Base-by-base conservation (phyloP, 1,139 yeast genomes). In the Geotrichum aggregatum region DNA sequence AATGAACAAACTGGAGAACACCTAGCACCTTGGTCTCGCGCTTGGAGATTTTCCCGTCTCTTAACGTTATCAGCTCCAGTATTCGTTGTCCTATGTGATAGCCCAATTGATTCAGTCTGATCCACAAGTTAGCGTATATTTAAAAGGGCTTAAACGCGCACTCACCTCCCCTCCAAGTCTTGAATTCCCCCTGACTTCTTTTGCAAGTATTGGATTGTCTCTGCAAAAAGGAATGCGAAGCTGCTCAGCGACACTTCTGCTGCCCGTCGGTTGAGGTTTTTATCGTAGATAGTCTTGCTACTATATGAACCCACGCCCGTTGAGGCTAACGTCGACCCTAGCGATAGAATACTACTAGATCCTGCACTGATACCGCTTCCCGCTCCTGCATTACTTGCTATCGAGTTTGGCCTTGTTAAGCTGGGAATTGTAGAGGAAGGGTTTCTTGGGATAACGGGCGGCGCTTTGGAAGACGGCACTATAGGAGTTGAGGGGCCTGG, bases 1-100 rank as follows among this genome's bases (percentile, higher is more conserved):
- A 81, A 62, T 88, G 92, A 11, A 92, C 80, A 66, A 87, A 88
- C 63, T 91, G 96, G 51, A 92, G 71, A 19, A 88, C 78, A 48
- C 89, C 96, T 24, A 92, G 75, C 1, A 89, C 76, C 57, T 77
- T 80, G 26, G 80, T 78, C 61, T 87, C 95, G 61, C 98, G 74
- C 60, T 80, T 81, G 28, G 84, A 79, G 44, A 73, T 70, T 62
- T 84, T 84, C n/a, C 92, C 87, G 58, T 78, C 81, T 56, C 88
- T 71, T 42, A 82, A 66, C 26, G 82, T 76, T 8, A 78, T 70
- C 57, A 84, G 66, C 61, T 84, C 91, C 31, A 83, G 66, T 41
- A 78, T 67, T 56, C 83, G 78, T 28, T 74, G 70, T 3, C 92
- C 92, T 44, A 84, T 73, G 62, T 81, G 75, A 67, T 87, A 78